phyloP scores from a whole-genome alignment of 2,329 filamentous ascomycete species.

The Penicillium sp. region DNA sequence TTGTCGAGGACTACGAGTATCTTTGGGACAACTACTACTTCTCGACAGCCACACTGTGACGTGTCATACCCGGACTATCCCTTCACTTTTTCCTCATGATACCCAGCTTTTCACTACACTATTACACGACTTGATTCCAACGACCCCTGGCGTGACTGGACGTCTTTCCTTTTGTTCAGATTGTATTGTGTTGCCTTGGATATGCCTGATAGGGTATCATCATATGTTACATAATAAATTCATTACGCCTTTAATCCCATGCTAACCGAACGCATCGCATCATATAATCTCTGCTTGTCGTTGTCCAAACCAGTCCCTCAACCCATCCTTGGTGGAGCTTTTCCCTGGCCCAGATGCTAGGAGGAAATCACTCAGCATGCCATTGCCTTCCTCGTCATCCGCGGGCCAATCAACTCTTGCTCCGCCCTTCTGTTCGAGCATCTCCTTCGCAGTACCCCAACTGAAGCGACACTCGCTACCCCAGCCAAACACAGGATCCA shows the following conservation, averaged over 20 bases:
- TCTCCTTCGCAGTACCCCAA: slow-evolving; percentile 92
- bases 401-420: slow-evolving; percentile 83
- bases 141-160: slow-evolving; percentile 8
- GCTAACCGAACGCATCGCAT: slow-evolving; percentile 27
- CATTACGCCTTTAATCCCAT: slow-evolving; percentile 24
- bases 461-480: slow-evolving; percentile 90
- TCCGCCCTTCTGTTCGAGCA: slow-evolving; percentile 76
- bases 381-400: slow-evolving; percentile 67
- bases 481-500: slow-evolving; percentile 96
- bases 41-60: slow-evolving; percentile 60
- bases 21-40: slow-evolving; percentile 99
- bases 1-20: slow-evolving; percentile 95
- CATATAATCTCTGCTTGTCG: slow-evolving; percentile 73
- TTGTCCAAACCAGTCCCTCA: slow-evolving; percentile 78
- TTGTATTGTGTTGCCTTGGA: slow-evolving; percentile 9
- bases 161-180: slow-evolving; percentile 25
- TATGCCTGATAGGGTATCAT: slow-evolving; percentile 31
- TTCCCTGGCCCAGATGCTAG: slow-evolving; percentile 42
- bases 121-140: slow-evolving; percentile 11
- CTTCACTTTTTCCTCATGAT: slow-evolving; percentile 24
- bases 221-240: slow-evolving; percentile 26
- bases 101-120: slow-evolving; percentile 24
- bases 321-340: slow-evolving; percentile 66
- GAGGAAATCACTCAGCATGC: slow-evolving; percentile 78
- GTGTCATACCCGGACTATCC: slow-evolving; percentile 13